phyloP scores from a whole-genome alignment of 2,329 filamentous ascomycete genomes.

The Onygenales sp. region DNA sequence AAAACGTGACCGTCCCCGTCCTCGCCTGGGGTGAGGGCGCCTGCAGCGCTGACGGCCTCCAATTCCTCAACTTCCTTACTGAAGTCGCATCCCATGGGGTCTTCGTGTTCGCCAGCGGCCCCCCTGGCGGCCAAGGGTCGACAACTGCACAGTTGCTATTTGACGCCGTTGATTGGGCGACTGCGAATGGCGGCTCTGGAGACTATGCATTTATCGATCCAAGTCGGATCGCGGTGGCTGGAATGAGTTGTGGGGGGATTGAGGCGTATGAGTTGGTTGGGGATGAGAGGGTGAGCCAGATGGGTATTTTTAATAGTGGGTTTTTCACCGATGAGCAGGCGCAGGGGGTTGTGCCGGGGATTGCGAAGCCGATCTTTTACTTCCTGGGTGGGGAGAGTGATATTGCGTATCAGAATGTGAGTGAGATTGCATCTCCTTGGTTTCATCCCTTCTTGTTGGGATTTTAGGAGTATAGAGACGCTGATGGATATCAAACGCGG shows the following conservation, averaged over 20 bases:
- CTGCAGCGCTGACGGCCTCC: slow-evolving; percentile 12
- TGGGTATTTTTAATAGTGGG: slow-evolving; percentile 11
- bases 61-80: slow-evolving; percentile 15
- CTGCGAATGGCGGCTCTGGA: slow-evolving; percentile 9
- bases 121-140: not conserved
- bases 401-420: not conserved
- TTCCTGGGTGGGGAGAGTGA: not conserved
- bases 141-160: slow-evolving; percentile 12
- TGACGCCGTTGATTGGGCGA: slow-evolving; percentile 16
- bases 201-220: slow-evolving; percentile 7
- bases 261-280: slow-evolving; percentile 19
- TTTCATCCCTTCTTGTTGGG: not conserved
- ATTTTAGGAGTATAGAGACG: not conserved
- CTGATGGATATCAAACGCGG: slow-evolving; percentile 1
- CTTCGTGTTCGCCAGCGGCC: slow-evolving; percentile 3
- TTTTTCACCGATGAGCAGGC: not conserved
- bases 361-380: not conserved
- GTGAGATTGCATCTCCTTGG: not conserved
- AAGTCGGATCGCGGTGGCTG: slow-evolving; percentile 8
- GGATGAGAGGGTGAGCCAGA: slow-evolving; percentile 18
- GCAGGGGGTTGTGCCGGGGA: not conserved
- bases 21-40: slow-evolving; percentile 17
- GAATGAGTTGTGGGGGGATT: slow-evolving; percentile 9
- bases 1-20: not conserved
- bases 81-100: slow-evolving; percentile 17